phyloP scores from a whole-genome alignment of 2,329 filamentous ascomycete species.

The Neobulgaria alba region DNA sequence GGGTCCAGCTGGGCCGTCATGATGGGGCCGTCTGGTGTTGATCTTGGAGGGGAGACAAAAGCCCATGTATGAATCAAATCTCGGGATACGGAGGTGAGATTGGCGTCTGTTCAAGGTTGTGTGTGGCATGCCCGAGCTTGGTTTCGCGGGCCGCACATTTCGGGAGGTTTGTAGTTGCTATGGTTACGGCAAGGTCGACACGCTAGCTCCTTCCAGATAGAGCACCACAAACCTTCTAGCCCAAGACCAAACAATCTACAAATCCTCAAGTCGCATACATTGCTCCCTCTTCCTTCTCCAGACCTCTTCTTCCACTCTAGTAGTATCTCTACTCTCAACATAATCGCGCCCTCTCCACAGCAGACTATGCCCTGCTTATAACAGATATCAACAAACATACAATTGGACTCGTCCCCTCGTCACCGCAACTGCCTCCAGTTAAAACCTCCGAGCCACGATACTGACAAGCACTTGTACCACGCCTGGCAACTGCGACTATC shows the following conservation, averaged over 20 bases:
- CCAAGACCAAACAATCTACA: conserved; percentile 13
- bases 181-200: background rate
- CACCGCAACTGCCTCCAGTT: conserved; percentile 1
- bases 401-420: conserved; percentile 9
- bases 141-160: background rate
- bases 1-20: conserved; percentile 29
- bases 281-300: conserved; percentile 7
- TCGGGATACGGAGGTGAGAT: conserved; percentile 5
- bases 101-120: background rate
- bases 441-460: conserved; percentile 8
- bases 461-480: conserved; percentile 5
- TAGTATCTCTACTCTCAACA: conserved; percentile 15
- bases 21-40: conserved; percentile 2
- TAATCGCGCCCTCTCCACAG: conserved; percentile 2
- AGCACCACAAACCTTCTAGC: conserved; percentile 8
- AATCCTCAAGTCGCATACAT: no score
- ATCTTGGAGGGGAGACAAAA: background rate
- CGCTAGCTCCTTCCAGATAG: conserved; percentile 12
- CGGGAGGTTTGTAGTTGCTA: conserved; percentile 3
- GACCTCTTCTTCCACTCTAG: conserved; percentile 6
- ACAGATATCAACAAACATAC: conserved; percentile 12
- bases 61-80: conserved; percentile 14
- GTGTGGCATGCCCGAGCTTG: background rate
- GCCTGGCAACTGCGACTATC: conserved; percentile 14
- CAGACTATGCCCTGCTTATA: conserved; percentile 20